A percentile compares a stretch with the other conserved stretches of the same genome.
phyloP scores from a whole-genome alignment of 78 protist species.

The Tieghemostelium lacteum region DNA sequence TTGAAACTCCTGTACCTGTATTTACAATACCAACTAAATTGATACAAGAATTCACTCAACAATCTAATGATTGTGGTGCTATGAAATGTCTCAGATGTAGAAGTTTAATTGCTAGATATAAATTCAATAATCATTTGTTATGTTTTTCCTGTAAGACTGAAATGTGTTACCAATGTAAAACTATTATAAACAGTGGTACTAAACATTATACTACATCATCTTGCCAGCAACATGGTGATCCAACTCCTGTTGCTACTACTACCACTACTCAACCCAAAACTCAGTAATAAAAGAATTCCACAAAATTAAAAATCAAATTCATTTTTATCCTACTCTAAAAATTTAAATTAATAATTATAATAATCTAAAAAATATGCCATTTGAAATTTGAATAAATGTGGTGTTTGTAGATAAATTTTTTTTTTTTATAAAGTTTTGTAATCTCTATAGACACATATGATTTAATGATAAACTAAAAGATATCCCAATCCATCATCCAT shows the following conservation, averaged over 20 bases:
- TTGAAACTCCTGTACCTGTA: neutral
- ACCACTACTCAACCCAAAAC: no score
- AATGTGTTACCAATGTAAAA: neutral
- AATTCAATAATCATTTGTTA: neutral
- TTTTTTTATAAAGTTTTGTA: no score
- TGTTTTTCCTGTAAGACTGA: neutral
- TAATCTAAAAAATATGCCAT: no score
- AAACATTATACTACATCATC: neutral
- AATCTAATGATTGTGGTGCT: neutral
- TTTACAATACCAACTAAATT: neutral
- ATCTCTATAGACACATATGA: neutral
- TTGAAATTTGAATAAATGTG: no score
- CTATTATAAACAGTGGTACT: neutral
- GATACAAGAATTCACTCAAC: neutral
- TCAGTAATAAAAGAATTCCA: no score
- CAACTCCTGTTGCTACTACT: no score
- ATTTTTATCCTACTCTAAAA: no score
- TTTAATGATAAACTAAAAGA: neutral
- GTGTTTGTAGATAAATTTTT: no score
- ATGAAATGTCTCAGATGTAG: neutral
- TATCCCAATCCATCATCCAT: no score
- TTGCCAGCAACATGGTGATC: neutral
- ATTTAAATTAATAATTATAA: no score
- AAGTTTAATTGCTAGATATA: neutral
- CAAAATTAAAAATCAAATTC: no score